Evolutionary conservation across 805 yeast genomes (phyloP), one percentile per base, ranked within the genome.

Genomic region (Candida koratica): DNA sequence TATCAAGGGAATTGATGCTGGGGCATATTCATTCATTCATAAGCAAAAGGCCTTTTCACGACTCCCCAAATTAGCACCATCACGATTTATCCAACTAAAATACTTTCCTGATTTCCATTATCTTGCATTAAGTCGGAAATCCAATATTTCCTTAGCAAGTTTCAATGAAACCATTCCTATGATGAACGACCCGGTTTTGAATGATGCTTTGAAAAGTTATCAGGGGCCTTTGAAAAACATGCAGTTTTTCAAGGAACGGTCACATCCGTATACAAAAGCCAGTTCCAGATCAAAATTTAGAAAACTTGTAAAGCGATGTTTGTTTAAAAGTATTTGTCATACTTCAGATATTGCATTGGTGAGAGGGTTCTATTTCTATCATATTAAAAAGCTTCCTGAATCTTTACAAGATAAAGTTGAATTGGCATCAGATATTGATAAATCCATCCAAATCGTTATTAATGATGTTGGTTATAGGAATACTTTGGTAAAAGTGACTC

Each of bases 131-230:
- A 50, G 48, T 27, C 51, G 71, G 25, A 66, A 66, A 42, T 64
- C 71, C 8, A 62, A 56, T 34, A 47, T 67, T 23, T 64, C 71
- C 9, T 56, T 58, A 34, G 56, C 58, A 3, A 58, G 60, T 44
- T 52, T 59, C 27, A 56, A 60, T 37, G 43, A 34, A n/a, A 53
- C 56, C 3, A 51, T 60, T 3, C 51, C 38, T 25, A 46, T 46
- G 6, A 42, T 64, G 19, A 66, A 66, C 38, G 52, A 54, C 41
- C 14, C 39, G 1, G 24, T 13, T 2, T 49, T 64, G 12, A 60
- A 49, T 24, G 42, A 41, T 3, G 37, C 34, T 9, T 35, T 60
- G 18, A 36, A 28, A 14, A 23, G 28, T 3, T 67, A 66, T 44
- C 46, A 38, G 3, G 71, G 72, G 13, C 40, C 47, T 25, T 63